These are phyloP conservation scores for Parmelia sp. DNA, from an alignment of 495 filamentous ascomycete genomes.

Conservation along the genomic window DNA sequence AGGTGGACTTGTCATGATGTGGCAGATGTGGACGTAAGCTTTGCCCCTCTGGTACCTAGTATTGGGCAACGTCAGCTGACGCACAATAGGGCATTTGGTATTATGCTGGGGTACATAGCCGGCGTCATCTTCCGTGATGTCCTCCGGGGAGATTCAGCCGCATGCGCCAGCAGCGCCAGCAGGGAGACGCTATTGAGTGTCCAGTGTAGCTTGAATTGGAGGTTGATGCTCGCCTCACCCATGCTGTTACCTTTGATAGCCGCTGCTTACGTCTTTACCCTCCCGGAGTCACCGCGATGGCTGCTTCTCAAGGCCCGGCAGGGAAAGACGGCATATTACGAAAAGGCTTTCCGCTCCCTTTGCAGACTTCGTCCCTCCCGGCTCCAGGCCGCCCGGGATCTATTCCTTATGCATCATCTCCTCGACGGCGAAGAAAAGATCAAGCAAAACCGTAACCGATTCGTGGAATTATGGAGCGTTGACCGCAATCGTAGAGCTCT, in stretches of 20 bases:
- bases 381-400: slow-evolving; percentile 47
- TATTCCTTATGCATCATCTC: slow-evolving; percentile 48
- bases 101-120: slow-evolving; percentile 69
- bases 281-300: slow-evolving; percentile 64
- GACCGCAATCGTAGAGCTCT: slow-evolving; percentile 50
- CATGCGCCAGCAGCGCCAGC: slow-evolving; percentile 29
- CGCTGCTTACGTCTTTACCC: slow-evolving; percentile 51
- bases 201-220: slow-evolving; percentile 20
- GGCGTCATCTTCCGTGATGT: slow-evolving; percentile 62
- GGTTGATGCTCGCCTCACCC: slow-evolving; percentile 23
- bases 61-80: not conserved
- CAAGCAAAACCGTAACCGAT: slow-evolving; percentile 42
- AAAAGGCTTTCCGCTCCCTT: slow-evolving; percentile 42
- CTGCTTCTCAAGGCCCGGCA: slow-evolving; percentile 42
- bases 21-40: slow-evolving; percentile 44
- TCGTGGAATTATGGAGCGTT: slow-evolving; percentile 48
- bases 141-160: slow-evolving; percentile 34
- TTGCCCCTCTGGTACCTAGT: not conserved
- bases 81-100: slow-evolving; percentile 54
- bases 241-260: slow-evolving; percentile 31
- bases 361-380: slow-evolving; percentile 38
- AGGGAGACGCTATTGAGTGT: slow-evolving; percentile 8
- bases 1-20: slow-evolving; percentile 57
- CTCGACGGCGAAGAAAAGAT: slow-evolving; percentile 41
- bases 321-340: slow-evolving; percentile 41